Evolutionary conservation across 345 rosid species (phyloP), one percentile per base, ranked within the genome.

Genomic region (Ceriops tagal): DNA sequence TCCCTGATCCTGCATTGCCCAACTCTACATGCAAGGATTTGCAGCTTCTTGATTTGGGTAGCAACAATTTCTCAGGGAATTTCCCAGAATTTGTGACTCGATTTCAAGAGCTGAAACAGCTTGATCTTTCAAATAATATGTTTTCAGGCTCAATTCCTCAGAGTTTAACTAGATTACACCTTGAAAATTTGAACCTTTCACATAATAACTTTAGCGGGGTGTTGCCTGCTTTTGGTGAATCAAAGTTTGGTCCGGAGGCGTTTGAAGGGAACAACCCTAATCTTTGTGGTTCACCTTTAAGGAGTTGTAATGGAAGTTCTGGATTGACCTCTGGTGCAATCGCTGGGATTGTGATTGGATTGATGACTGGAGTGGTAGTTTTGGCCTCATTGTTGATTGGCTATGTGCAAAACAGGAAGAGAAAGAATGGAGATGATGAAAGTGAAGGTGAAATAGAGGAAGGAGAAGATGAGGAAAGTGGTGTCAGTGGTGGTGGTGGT

Each of bases 321-420:
- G 58, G 93, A 65, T 75, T 92, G 82, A 89, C 91, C 64, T 75
- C 96, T 0, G 97, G 97, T 63, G 95, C 93, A 53, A 88, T 95
- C 70, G 99, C 99, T 59, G 99, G 99, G 31, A 79, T 92, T 7
- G 99, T 95, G 78, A 95, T 95, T 70, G 92, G 99, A 46, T 79
- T 92, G 68, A 88, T 95, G 97, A 75, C 93, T 7, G 99, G 93
- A 37, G 91, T 84, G 10, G 97, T 95, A 9, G 96, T 95, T 62
- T 77, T 81, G 26, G 97, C 96, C 5, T 95, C 99, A 4, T 66
- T 95, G 83, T 75, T 87, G 31, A 89, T 91, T 65, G 96, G 99
- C 35, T 95, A 92, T 82, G 59, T 85, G 70, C 99, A 95, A 77
- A 90, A 89, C 86, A 89, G 83, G 83, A 93, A 86, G 85, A 83